Conservation (phyloP, 345 rosid species). For the Gynandropsis gynandra region DNA sequence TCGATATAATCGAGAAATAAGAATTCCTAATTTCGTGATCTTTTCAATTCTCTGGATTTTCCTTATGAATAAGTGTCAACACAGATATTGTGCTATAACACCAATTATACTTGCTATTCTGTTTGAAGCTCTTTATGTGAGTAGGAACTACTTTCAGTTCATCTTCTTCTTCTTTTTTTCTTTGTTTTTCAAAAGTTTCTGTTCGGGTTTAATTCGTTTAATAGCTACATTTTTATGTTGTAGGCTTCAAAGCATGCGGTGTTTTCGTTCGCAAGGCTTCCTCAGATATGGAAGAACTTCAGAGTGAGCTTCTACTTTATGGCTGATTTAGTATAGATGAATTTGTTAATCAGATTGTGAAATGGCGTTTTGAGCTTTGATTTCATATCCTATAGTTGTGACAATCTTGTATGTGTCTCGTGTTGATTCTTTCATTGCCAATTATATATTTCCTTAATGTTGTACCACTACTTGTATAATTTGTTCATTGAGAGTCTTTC, state of each 20-base stretch:
- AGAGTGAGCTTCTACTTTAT: conserved; percentile 39
- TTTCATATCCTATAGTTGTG: background rate
- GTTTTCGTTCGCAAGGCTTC: conserved; percentile 84
- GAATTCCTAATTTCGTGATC: conserved; percentile 1
- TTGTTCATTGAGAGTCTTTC: background rate
- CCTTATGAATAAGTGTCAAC: conserved; percentile 30
- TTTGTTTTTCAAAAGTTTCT: background rate
- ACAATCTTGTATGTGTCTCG: background rate
- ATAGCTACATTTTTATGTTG: conserved; percentile 12
- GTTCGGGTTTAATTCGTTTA: background rate
- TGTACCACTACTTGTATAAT: background rate
- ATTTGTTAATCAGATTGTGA: background rate
- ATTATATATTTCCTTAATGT: background rate
- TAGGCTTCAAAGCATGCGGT: conserved; percentile 97
- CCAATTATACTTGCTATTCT: conserved; percentile 71
- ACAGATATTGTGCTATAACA: conserved; percentile 76
- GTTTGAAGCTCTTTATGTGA: conserved; percentile 89
- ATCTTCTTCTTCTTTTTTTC: background rate
- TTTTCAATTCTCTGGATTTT: conserved; percentile 2
- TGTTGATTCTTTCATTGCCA: background rate
- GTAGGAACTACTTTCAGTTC: conserved; percentile 17
- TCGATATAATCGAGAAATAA: too few relatives aligned
- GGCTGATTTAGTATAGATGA: background rate
- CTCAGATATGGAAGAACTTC: conserved; percentile 89
- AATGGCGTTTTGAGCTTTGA: conserved; percentile 1